phyloP scores from a whole-genome alignment of 139 green algal genomes.

The Chlorella sp. region DNA sequence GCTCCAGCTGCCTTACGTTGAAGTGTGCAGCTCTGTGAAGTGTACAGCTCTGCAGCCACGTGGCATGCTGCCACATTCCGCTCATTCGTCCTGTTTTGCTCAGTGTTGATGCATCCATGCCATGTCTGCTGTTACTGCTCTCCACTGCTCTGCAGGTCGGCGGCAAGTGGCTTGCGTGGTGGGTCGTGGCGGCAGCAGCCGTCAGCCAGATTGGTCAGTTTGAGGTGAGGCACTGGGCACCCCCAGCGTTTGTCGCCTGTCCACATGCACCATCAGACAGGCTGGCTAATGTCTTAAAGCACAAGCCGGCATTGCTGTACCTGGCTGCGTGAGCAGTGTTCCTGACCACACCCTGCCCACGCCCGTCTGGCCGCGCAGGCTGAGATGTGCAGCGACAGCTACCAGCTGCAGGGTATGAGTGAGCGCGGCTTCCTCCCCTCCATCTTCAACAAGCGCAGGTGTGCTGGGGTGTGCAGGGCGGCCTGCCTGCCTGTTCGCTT shows the following conservation, averaged over 20 bases:
- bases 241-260: background rate
- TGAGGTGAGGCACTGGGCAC: constrained; percentile 46
- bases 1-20: background rate
- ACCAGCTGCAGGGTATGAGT: constrained; percentile 95
- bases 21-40: background rate
- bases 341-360: background rate
- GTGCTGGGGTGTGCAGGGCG: background rate
- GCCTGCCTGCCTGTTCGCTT: background rate
- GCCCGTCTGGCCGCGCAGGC: constrained; percentile 47
- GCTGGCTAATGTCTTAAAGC: background rate
- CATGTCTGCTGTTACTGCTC: background rate
- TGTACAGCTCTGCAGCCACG: too few species aligned
- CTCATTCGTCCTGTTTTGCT: too few species aligned
- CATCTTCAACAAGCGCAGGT: constrained; percentile 52
- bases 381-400: constrained; percentile 95
- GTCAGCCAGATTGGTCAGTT: constrained; percentile 95
- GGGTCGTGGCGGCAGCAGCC: constrained; percentile 87
- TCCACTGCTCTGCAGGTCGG: constrained; percentile 61
- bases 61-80: too few species aligned
- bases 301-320: background rate
- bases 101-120: too few species aligned
- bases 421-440: constrained; percentile 94
- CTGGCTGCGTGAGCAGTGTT: background rate
- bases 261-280: background rate
- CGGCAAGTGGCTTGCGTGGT: constrained; percentile 85